Evolutionary conservation across 2,329 filamentous ascomycete genomes (phyloP).

Genomic region (Macroventuria anomochaeta): DNA sequence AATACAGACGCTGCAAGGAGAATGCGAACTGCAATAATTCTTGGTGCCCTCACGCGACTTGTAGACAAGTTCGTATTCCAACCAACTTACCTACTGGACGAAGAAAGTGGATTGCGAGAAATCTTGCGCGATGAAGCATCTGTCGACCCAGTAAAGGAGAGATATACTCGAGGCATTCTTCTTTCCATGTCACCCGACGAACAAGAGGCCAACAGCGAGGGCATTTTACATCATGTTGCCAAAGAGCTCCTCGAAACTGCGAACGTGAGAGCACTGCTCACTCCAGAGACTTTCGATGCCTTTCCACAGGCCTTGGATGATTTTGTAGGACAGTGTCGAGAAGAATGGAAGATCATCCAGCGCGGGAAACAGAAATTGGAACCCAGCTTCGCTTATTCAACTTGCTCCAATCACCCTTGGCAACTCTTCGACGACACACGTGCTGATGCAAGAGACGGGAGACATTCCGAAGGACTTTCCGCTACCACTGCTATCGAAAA

Average conservation of each 20-base stretch:
- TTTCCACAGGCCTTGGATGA: not conserved
- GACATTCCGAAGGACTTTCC: not conserved
- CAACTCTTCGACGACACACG: not conserved
- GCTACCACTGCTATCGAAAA: not conserved
- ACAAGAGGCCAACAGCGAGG: not conserved
- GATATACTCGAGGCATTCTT: not conserved
- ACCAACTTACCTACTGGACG: constrained; percentile 38
- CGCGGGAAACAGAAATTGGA: not conserved
- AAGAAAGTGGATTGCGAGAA: constrained; percentile 17
- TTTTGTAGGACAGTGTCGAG: not conserved
- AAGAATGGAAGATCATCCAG: not conserved
- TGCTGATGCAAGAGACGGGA: not conserved
- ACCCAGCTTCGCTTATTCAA: not conserved
- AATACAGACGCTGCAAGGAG: constrained; percentile 42
- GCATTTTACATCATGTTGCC: not conserved
- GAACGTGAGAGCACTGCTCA: not conserved
- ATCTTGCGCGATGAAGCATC: constrained; percentile 4
- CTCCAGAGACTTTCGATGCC: not conserved
- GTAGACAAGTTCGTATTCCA: constrained; percentile 44
- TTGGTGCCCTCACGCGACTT: constrained; percentile 37
- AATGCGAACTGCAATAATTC: constrained; percentile 42
- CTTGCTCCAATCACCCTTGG: not conserved
- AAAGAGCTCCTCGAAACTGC: not conserved
- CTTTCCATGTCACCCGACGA: not conserved
- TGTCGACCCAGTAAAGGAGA: not conserved